A percentile compares a stretch with the other conserved stretches of the same genome.
Evolutionary conservation across 2,329 filamentous ascomycete species (phyloP).

Genomic region (Canariomyces notabilis): DNA sequence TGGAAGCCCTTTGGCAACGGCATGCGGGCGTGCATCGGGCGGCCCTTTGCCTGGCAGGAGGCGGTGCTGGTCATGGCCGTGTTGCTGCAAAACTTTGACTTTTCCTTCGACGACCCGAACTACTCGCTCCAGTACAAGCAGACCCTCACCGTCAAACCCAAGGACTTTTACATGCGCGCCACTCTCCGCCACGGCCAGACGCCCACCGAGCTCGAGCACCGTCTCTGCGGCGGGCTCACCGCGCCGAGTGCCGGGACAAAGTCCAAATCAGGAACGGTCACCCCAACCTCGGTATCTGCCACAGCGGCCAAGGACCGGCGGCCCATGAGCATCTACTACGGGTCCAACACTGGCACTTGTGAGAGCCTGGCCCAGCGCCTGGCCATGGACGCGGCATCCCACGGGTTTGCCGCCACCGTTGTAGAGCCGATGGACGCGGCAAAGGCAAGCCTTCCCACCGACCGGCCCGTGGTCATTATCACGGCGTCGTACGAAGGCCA

Average conservation of each 20-base stretch:
- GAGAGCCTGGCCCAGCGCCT: constrained; percentile 62
- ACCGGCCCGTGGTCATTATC: constrained; percentile 60
- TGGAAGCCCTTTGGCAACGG: constrained; percentile 65
- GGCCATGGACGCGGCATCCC: constrained; percentile 51
- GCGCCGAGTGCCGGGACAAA: constrained; percentile 7
- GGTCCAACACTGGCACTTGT: constrained; percentile 71
- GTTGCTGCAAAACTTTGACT: constrained; percentile 67
- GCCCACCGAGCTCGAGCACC: constrained; percentile 42
- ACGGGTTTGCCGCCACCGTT: constrained; percentile 54
- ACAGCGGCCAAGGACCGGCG: constrained; percentile 26
- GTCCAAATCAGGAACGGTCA: constrained; percentile 31
- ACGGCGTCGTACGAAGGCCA: constrained; percentile 70
- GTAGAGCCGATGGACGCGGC: constrained; percentile 58
- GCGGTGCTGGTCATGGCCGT: constrained; percentile 56
- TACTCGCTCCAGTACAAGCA: constrained; percentile 53
- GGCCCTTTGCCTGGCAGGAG: constrained; percentile 73
- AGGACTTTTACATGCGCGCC: constrained; percentile 59
- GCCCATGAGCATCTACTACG: constrained; percentile 63
- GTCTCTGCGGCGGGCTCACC: constrained; percentile 43
- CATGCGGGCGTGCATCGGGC: constrained; percentile 64
- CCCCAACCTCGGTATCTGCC: neutral
- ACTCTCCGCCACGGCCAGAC: constrained; percentile 56
- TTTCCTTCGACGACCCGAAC: constrained; percentile 55
- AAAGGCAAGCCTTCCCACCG: constrained; percentile 53
- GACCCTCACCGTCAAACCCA: constrained; percentile 58